phyloP scores from a whole-genome alignment of 169 alveolate genomes.

The Plasmodium yoelii region DNA sequence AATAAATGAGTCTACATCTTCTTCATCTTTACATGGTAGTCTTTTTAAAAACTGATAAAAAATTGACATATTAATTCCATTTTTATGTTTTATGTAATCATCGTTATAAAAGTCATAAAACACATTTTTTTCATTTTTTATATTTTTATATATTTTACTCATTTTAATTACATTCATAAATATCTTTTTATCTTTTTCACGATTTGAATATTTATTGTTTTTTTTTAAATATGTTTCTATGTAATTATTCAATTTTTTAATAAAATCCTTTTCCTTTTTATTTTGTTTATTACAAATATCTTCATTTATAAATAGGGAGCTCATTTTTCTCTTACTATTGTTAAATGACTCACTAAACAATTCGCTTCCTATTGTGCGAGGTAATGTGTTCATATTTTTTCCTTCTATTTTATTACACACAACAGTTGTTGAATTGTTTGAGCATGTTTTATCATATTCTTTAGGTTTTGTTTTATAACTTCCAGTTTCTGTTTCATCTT shows the following conservation, averaged over 20 bases:
- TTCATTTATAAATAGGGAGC: too few relatives aligned
- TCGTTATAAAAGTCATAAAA: neutral
- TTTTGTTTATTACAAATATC: too few relatives aligned
- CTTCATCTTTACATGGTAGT: slow-evolving; percentile 73
- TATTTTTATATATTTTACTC: slow-evolving; percentile 16
- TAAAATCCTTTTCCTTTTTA: neutral
- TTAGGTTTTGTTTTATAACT: too few relatives aligned
- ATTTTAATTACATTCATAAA: slow-evolving; percentile 24
- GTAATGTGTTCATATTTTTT: too few relatives aligned
- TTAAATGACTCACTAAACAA: too few relatives aligned
- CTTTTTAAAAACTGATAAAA: slow-evolving; percentile 30
- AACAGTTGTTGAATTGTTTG: too few relatives aligned
- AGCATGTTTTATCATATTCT: too few relatives aligned
- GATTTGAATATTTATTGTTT: neutral
- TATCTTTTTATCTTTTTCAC: slow-evolving; percentile 14
- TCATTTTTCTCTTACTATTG: too few relatives aligned
- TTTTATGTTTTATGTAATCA: neutral
- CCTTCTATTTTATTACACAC: too few relatives aligned
- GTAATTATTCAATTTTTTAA: slow-evolving; percentile 1
- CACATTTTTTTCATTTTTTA: neutral
- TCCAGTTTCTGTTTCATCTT: too few relatives aligned
- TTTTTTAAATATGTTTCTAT: slow-evolving; percentile 22
- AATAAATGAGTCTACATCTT: slow-evolving; percentile 35
- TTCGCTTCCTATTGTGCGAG: too few relatives aligned
- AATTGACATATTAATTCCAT: slow-evolving; percentile 8